phyloP scores from a whole-genome alignment of 2,329 filamentous ascomycete genomes.

The Bimuria novae-zelandiae region DNA sequence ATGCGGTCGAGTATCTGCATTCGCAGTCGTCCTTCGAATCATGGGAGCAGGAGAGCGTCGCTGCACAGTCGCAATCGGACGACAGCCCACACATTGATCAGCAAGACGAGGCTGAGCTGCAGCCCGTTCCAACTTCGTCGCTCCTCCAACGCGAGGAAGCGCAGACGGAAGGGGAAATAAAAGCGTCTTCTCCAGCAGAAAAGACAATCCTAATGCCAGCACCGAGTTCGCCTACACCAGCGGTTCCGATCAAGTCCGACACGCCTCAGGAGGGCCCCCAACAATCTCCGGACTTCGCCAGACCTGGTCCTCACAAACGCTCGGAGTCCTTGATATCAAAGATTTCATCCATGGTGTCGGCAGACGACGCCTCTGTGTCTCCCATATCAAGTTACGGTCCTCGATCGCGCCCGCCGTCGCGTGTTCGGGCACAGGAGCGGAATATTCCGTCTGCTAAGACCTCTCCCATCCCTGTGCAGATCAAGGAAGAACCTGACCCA shows the following conservation, averaged over 20 bases:
- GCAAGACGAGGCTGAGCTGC: constrained; percentile 31
- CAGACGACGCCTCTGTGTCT: constrained; percentile 33
- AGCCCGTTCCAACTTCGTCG: constrained; percentile 34
- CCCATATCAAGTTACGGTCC: constrained; percentile 33
- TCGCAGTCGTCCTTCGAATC: constrained; percentile 38
- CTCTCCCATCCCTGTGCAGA: constrained; percentile 25
- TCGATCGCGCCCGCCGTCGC: constrained; percentile 33
- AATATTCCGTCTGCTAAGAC: constrained; percentile 28
- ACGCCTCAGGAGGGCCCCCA: constrained; percentile 15
- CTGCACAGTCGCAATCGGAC: constrained; percentile 31
- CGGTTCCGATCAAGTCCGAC: constrained; percentile 12
- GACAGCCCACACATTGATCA: constrained; percentile 29
- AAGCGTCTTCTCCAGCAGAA: constrained; percentile 10
- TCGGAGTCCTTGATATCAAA: constrained; percentile 43
- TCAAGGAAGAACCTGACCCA: constrained; percentile 26
- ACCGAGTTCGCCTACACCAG: constrained; percentile 7
- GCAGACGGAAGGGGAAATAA: constrained; percentile 22
- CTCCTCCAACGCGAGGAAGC: constrained; percentile 21
- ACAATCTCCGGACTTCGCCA: constrained; percentile 19
- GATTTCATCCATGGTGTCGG: constrained; percentile 44
- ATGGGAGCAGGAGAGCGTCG: constrained; percentile 36
- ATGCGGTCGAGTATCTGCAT: constrained; percentile 38
- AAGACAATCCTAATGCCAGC: constrained; percentile 18
- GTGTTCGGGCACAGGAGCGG: constrained; percentile 30
- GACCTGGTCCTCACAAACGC: constrained; percentile 27